These are phyloP conservation scores for Punica granatum DNA, from an alignment of 345 rosid genomes.

Conservation along the genomic window DNA sequence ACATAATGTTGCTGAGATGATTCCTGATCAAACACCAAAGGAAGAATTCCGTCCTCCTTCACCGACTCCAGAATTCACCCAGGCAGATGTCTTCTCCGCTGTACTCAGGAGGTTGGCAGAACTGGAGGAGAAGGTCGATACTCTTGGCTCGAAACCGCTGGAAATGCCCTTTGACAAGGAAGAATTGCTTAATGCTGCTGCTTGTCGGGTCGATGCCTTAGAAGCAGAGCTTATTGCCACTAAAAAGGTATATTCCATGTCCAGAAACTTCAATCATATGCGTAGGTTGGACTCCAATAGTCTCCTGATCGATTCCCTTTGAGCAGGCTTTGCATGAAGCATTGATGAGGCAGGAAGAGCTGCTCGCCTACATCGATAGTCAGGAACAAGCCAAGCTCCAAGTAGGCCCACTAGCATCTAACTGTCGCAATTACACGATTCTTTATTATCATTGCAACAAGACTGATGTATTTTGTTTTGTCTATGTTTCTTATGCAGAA, in stretches of 20 bases:
- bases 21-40: conserved; percentile 18
- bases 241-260: conserved; percentile 52
- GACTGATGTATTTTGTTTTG: neutral
- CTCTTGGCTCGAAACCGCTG: conserved; percentile 70
- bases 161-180: conserved; percentile 97
- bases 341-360: conserved; percentile 89
- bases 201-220: conserved; percentile 89
- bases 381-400: conserved; percentile 60
- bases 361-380: conserved; percentile 84
- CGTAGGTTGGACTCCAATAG: too few relatives aligned
- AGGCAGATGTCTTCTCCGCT: conserved; percentile 51
- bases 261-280: neutral
- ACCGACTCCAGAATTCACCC: conserved; percentile 32
- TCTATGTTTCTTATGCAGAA: conserved; percentile 27
- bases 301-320: neutral
- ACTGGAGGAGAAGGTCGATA: conserved; percentile 80
- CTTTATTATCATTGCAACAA: neutral
- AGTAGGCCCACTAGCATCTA: conserved; percentile 28
- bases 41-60: conserved; percentile 57
- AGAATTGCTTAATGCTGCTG: conserved; percentile 90
- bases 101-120: conserved; percentile 71
- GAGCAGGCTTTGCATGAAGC: conserved; percentile 87
- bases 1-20: conserved; percentile 27
- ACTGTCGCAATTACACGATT: neutral
- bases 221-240: conserved; percentile 99